A percentile compares a stretch with the other conserved stretches of the same genome.
Conservation (phyloP, 192 early-diverging fungal genomes). For the Entophlyctis luteolus region DNA sequence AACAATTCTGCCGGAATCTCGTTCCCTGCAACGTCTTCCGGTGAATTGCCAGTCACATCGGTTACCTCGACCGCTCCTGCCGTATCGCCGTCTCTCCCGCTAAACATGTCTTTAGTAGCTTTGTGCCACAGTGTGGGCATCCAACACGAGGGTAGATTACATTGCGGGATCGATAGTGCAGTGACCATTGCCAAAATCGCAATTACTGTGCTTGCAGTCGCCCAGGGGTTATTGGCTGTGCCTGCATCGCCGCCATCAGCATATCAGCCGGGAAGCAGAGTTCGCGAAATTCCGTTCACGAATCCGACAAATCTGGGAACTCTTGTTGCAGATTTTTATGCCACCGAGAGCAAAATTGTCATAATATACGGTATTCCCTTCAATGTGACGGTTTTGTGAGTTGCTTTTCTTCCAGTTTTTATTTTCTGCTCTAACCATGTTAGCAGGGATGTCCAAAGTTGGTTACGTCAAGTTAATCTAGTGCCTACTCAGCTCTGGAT, state of each 20-base stretch:
- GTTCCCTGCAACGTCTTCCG: not conserved
- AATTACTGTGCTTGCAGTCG: conserved; percentile 13
- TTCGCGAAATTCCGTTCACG: conserved; percentile 55
- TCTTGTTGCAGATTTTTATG: conserved; percentile 61
- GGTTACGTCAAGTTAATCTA: conserved; percentile 54
- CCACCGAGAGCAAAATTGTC: conserved; percentile 58
- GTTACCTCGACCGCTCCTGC: not conserved
- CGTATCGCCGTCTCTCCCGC: not conserved
- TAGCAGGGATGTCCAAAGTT: conserved; percentile 53
- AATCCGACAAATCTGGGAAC: conserved; percentile 62
- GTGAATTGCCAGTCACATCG: not conserved
- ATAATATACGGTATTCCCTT: conserved; percentile 61
- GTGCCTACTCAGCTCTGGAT: conserved; percentile 58
- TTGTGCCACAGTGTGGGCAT: conserved; percentile 57
- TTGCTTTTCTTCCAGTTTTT: not conserved
- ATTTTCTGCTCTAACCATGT: conserved; percentile 2
- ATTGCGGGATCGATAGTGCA: conserved; percentile 59
- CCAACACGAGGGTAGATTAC: conserved; percentile 39
- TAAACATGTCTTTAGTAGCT: conserved; percentile 50
- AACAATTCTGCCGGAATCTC: not conserved
- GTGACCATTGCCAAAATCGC: conserved; percentile 60
- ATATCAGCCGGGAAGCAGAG: conserved; percentile 41
- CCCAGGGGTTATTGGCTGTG: not conserved
- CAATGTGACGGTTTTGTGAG: conserved; percentile 52
- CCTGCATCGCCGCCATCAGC: not conserved